phyloP scores from a whole-genome alignment of 2,329 filamentous ascomycete genomes.

The Chaetoscypha palmicola region DNA sequence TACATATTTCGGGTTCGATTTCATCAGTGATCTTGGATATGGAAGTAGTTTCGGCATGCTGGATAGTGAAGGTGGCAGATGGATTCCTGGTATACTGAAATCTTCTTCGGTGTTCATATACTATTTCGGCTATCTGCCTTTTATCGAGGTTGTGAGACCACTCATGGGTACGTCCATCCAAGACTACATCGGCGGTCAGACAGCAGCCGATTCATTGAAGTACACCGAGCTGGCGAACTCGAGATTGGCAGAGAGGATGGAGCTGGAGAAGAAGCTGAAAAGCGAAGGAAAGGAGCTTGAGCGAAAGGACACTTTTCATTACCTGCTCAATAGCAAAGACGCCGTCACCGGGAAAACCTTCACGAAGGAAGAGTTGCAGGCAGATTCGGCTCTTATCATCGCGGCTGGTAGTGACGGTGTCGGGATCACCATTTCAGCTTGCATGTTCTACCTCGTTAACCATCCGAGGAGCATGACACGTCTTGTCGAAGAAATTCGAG shows the following conservation, averaged over 20 bases:
- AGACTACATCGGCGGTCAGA: conserved; percentile 11
- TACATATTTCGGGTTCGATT: conserved; percentile 33
- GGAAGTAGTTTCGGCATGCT: conserved; percentile 35
- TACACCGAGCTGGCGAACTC: conserved; percentile 11
- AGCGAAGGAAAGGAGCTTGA: background rate
- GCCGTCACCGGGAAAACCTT: conserved; percentile 14
- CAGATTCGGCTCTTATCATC: conserved; percentile 13
- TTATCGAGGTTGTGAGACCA: conserved; percentile 10
- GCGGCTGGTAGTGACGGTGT: conserved; percentile 16
- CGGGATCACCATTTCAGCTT: conserved; percentile 7
- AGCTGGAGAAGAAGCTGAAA: conserved; percentile 7
- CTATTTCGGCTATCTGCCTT: conserved; percentile 13
- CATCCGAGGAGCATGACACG: conserved; percentile 23
- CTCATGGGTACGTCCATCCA: conserved; percentile 7
- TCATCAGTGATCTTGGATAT: conserved; percentile 38
- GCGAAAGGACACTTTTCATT: conserved; percentile 18
- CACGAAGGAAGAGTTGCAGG: conserved; percentile 10
- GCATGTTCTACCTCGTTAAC: conserved; percentile 23
- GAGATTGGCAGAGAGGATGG: conserved; percentile 7
- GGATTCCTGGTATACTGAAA: conserved; percentile 12
- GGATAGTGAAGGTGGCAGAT: conserved; percentile 11
- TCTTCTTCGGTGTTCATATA: conserved; percentile 12
- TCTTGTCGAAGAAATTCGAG: conserved; percentile 36
- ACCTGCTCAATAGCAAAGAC: conserved; percentile 16
- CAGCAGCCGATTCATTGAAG: conserved; percentile 12